Base-by-base conservation (phyloP, 768 basidiomycete genomes). In the Sistotremastrum niveocremeum region DNA sequence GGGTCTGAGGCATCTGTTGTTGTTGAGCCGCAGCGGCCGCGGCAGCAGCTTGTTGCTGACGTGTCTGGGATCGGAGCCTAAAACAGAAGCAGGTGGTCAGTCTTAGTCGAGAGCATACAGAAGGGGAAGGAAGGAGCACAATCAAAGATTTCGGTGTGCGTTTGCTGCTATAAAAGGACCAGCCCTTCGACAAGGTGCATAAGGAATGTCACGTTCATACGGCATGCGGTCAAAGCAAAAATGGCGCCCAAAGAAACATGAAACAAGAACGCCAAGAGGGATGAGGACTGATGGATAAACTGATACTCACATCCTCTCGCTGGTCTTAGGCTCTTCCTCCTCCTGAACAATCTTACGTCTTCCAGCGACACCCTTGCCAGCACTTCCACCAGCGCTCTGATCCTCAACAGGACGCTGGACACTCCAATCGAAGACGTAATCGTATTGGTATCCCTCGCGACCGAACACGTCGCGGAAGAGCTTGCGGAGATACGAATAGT, bases 351-450 rank as follows among this genome's bases (percentile, higher is more conserved):
- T 79, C 70, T 87, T 88, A 58, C 84, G 73, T 56, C 84, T 72
- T 20, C 76, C 75, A 41, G 73, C 67, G 39, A 70, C 64, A 33
- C 73, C 67, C 62, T 79, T 87, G 65, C 64, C 75, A 63, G 81
- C 74, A 39, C 73, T 67, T 48, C 73, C 70, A 41, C 72, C 72
- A 37, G 67, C 67, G 20, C 20, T 20, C 20, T 20, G 20, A 20
- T 20, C 20, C 20, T 20, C 20, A 20, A 20, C 20, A 20, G 20
- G 20, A 20, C 20, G 20, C 64, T 89, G 87, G 47, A 93, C 86
- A 56, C 82, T 85, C 93, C 95, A 99, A 65, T 99, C 95, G 57
- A 99, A 99, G 59, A 98, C 89, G 57, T 98, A 99, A 65, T 99
- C 95, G 62, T 99, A 99, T 69, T 97, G 91, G 72, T 87, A 97